Evolutionary conservation across 2,329 filamentous ascomycete species (phyloP).

Genomic region (Colletotrichum scovillei): DNA sequence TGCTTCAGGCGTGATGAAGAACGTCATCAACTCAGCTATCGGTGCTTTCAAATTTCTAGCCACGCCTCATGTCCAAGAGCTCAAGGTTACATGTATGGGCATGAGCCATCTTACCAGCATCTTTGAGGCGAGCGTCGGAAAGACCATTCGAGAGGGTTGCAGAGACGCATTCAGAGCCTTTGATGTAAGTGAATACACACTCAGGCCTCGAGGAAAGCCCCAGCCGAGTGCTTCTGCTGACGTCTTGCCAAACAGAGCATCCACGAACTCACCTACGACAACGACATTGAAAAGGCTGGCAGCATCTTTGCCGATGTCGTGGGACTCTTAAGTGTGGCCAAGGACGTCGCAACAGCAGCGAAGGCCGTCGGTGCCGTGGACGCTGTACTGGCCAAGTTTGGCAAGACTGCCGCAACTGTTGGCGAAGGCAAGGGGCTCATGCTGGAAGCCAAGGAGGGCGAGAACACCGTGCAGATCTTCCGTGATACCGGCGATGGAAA

Average conservation of each 20-base stretch:
- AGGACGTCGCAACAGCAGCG: neutral
- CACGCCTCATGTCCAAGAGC: neutral
- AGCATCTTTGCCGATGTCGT: neutral
- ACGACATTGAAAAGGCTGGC: slow-evolving; percentile 8
- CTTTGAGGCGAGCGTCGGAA: neutral
- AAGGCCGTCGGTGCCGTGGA: neutral
- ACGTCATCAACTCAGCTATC: neutral
- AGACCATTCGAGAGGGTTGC: neutral
- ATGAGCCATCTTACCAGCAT: neutral
- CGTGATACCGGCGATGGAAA: neutral
- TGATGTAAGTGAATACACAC: neutral
- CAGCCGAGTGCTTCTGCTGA: too few species aligned
- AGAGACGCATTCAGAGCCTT: neutral
- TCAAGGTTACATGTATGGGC: neutral
- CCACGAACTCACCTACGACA: neutral
- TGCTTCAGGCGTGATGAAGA: neutral
- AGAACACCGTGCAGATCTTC: neutral
- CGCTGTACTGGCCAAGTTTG: neutral
- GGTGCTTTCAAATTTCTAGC: neutral
- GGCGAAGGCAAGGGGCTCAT: neutral
- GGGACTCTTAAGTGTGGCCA: neutral
- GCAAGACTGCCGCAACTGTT: neutral
- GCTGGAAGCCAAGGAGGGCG: neutral
- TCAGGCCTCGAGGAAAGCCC: too few species aligned
- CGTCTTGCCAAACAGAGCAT: neutral